Conservation (phyloP, 192 early-diverging fungal genomes). For the Funneliformis mosseae region DNA sequence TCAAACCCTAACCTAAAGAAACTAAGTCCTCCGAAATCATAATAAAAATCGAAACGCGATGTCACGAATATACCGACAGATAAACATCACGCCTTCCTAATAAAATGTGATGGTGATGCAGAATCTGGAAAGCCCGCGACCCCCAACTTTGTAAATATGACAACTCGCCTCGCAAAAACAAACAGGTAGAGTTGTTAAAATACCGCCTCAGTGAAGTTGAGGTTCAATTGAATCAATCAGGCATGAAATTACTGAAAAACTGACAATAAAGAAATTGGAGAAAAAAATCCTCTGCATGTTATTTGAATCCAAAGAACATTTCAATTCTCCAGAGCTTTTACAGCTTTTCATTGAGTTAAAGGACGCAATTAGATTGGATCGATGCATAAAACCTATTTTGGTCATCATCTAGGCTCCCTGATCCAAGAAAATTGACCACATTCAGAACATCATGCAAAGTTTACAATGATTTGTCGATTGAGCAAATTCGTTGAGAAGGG, state of each 20-base stretch:
- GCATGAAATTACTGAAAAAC: neutral
- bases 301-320: neutral
- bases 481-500: no score
- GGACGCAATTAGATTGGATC: neutral
- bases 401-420: neutral
- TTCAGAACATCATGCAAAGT: neutral
- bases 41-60: no score
- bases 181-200: slow-evolving; percentile 19
- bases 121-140: neutral
- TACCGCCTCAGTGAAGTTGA: neutral
- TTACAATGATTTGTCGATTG: neutral
- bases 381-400: neutral
- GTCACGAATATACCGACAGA: no score
- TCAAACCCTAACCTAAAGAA: no score
- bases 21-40: no score
- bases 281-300: neutral
- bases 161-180: slow-evolving; percentile 22
- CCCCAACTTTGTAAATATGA: slow-evolving; percentile 16
- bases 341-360: neutral
- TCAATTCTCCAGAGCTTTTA: neutral
- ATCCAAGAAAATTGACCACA: neutral
- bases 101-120: slow-evolving; percentile 28
- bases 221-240: neutral
- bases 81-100: no score
- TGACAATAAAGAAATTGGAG: neutral